A percentile compares a stretch with the other conserved stretches of the same genome.
These are phyloP conservation scores for Sphagnum magellanicum DNA, from an alignment of 228 moss, liverwort and hornwort species.

Conservation along the genomic window DNA sequence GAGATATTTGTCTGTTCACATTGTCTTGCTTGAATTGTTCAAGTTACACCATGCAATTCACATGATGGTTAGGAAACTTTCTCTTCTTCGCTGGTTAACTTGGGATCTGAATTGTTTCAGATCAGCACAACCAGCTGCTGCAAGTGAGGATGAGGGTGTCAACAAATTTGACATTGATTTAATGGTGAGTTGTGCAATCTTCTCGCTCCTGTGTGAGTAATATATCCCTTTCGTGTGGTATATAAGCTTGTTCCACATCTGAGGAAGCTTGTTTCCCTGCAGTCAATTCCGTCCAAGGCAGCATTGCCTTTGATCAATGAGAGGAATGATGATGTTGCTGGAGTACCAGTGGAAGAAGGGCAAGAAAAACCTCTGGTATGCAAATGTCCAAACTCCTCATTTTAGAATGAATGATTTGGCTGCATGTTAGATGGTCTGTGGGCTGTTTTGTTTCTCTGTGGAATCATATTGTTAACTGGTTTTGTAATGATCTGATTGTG, in stretches of 20 bases:
- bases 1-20: no score
- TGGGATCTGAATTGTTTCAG: slow-evolving; percentile 6
- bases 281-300: slow-evolving; percentile 23
- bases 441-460: not conserved
- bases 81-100: no score
- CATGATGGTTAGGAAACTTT: no score
- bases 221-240: not conserved
- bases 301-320: slow-evolving; percentile 2
- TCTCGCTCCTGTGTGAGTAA: no score
- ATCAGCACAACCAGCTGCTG: slow-evolving; percentile 16
- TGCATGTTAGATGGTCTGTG: not conserved
- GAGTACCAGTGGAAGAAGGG: slow-evolving; percentile 4
- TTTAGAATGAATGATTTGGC: not conserved
- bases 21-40: no score
- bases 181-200: slow-evolving; percentile 25
- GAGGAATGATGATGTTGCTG: slow-evolving; percentile 2
- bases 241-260: not conserved
- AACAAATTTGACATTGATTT: slow-evolving; percentile 55
- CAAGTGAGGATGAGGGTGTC: slow-evolving; percentile 26
- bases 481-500: not conserved
- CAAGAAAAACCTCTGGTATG: slow-evolving; percentile 10
- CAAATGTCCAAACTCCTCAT: not conserved
- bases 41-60: not conserved
- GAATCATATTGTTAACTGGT: not conserved
- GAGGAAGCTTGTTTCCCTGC: not conserved